Evolutionary conservation across 179 eudicot species (phyloP).

Genomic region (Camellia oleifera): DNA sequence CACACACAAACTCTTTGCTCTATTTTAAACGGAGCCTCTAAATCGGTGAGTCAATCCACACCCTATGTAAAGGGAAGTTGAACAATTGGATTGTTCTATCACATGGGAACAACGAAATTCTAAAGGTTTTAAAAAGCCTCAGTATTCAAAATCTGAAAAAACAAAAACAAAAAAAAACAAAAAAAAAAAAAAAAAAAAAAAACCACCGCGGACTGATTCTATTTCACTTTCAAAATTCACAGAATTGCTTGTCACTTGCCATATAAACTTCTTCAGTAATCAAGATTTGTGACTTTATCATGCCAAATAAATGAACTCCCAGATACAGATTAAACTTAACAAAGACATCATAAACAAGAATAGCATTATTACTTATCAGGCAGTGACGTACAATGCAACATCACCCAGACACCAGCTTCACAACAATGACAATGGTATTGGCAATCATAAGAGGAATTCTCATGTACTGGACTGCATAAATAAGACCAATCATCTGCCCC

Average conservation of each 20-base stretch:
- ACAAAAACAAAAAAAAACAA: too few species aligned
- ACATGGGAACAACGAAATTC: background rate
- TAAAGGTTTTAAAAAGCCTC: background rate
- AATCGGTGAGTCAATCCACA: too few species aligned
- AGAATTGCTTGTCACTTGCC: background rate
- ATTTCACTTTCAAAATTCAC: background rate
- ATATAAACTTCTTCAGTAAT: background rate
- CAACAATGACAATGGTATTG: constrained; percentile 61
- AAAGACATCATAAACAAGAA: background rate
- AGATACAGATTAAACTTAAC: background rate
- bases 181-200: background rate
- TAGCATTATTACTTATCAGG: background rate
- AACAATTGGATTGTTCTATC: too few species aligned
- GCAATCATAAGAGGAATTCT: constrained; percentile 66
- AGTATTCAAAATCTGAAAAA: background rate
- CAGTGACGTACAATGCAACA: constrained; percentile 10
- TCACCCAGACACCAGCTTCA: constrained; percentile 79
- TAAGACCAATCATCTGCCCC: constrained; percentile 73
- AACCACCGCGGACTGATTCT: background rate
- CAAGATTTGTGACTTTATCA: background rate
- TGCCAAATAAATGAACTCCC: background rate
- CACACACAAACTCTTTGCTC: too few species aligned
- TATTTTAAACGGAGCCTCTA: too few species aligned
- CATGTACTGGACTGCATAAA: constrained; percentile 78
- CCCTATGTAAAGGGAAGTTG: too few species aligned